Evolutionary conservation across 805 yeast species (phyloP), one percentile per base, ranked within the genome.

Genomic region (Candida yuanshanica): DNA sequence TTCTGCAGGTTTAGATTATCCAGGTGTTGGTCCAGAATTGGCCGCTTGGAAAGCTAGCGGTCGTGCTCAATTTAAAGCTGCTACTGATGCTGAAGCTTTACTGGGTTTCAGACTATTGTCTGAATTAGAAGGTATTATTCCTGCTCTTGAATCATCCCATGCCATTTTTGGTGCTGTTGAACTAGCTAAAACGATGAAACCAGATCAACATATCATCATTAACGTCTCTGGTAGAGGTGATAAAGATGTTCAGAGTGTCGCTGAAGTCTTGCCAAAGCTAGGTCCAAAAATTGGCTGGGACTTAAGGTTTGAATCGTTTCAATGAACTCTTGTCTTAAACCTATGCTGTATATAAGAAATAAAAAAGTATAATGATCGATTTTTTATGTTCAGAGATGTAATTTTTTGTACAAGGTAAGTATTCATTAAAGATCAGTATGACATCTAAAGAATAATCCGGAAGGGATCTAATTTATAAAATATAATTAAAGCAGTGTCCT

Each of bases 21-120:
- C 99, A 20, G 99, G 97, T 66, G 99, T 93, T 36, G 99, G 99
- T 35, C 99, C 99, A 24, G 98, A 93, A 67, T 74, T 93, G 52
- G 95, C 98, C 2, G 78, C 74, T 61, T 93, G 98, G 98, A 91
- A 91, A 65, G 81, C 83, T 41, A 81, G 83, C 46, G 97, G 97
- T 21, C 80, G 99, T 58, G 99, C 95, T 8, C 71, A 83, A 42
- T 93, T 91, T 59, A 65, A 81, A 36, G 95, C 96, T 35, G 97
- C 95, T 42, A 86, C 95, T 25, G 96, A 93, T 64, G 89, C 95
- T n/a, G 81, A 93, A 60, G 98, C 98, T 23, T 71, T 93, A 50
- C 75, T 77, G 49, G 99, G 99, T 16, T 93, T 93, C 78, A 81
- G 80, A 52, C 67, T 86, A 36, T 71, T 93, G 48, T 83, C 95